phyloP scores from a whole-genome alignment of 139 green algal species.

The Pseudopediastrum boryanum region DNA sequence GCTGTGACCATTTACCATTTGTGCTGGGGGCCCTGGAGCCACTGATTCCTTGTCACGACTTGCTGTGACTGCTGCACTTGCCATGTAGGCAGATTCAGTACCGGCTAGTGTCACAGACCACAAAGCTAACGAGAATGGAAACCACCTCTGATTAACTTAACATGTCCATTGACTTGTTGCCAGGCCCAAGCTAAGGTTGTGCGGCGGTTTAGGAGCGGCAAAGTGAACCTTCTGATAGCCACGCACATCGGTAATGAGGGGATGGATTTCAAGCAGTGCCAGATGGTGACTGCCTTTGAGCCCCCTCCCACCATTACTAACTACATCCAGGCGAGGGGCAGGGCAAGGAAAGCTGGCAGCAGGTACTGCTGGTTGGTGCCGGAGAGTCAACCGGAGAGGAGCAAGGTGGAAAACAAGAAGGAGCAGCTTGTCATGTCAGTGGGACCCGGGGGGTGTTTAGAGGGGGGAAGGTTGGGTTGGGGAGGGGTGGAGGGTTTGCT shows the following conservation, averaged over 20 bases:
- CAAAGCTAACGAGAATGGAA: no score
- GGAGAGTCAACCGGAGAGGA: neutral
- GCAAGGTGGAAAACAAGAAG: neutral
- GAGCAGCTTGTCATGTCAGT: neutral
- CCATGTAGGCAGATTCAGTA: no score
- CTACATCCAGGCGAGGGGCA: conserved; percentile 21
- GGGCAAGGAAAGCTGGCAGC: conserved; percentile 6
- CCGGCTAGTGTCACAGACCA: no score
- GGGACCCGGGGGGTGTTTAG: no score
- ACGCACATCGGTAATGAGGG: conserved; percentile 45
- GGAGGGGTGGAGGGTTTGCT: no score
- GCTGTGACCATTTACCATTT: no score
- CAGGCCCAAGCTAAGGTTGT: conserved; percentile 37
- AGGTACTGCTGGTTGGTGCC: conserved; percentile 20
- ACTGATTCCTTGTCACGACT: no score
- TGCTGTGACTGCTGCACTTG: no score
- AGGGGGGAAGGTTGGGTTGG: no score
- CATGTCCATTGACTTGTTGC: no score
- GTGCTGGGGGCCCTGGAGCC: no score
- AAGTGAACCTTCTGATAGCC: conserved; percentile 43
- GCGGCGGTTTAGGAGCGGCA: conserved; percentile 22
- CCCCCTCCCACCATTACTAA: neutral
- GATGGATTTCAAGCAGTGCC: conserved; percentile 45
- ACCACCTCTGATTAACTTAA: no score
- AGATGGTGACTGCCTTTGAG: conserved; percentile 24